phyloP scores from a whole-genome alignment of 2,329 filamentous ascomycete species.

The Nigrograna mackinnonii region DNA sequence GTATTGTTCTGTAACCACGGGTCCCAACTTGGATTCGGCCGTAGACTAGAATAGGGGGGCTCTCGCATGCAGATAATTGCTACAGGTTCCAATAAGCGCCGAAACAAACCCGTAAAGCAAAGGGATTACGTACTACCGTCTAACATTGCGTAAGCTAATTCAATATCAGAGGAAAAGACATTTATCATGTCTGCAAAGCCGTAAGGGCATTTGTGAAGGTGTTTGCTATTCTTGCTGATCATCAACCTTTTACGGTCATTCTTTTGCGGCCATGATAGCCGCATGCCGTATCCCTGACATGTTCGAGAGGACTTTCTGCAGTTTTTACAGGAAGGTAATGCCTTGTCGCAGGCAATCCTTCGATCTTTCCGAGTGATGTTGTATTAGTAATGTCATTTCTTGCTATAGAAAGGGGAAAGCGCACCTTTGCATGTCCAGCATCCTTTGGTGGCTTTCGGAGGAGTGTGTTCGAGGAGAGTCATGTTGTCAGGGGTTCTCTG shows the following conservation, averaged over 20 bases:
- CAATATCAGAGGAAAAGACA: conserved; percentile 8
- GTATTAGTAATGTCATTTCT: not conserved
- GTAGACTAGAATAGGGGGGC: not conserved
- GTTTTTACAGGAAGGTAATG: conserved; percentile 8
- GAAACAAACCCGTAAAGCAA: not conserved
- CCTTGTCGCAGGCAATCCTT: conserved; percentile 17
- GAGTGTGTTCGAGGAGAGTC: no score
- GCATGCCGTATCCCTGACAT: conserved; percentile 17
- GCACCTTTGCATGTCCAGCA: conserved; percentile 8
- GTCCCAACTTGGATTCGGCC: conserved; percentile 10
- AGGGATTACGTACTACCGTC: not conserved
- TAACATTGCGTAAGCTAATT: not conserved
- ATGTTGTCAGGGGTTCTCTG: no score
- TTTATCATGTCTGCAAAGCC: conserved; percentile 1
- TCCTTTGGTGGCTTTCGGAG: conserved; percentile 1
- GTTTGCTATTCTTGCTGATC: not conserved
- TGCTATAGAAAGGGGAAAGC: no score
- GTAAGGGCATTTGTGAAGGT: not conserved
- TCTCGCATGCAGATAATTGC: not conserved
- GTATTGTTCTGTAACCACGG: conserved; percentile 4
- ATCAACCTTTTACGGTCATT: conserved; percentile 11
- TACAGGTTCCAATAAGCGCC: not conserved
- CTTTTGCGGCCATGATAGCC: conserved; percentile 15
- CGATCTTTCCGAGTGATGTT: conserved; percentile 5
- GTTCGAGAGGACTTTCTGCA: conserved; percentile 7